Percentiles rank a stretch among this genome's conserved stretches.
Conservation (phyloP, 2,329 filamentous ascomycete genomes). For the Trichoderma arundinaceum region DNA sequence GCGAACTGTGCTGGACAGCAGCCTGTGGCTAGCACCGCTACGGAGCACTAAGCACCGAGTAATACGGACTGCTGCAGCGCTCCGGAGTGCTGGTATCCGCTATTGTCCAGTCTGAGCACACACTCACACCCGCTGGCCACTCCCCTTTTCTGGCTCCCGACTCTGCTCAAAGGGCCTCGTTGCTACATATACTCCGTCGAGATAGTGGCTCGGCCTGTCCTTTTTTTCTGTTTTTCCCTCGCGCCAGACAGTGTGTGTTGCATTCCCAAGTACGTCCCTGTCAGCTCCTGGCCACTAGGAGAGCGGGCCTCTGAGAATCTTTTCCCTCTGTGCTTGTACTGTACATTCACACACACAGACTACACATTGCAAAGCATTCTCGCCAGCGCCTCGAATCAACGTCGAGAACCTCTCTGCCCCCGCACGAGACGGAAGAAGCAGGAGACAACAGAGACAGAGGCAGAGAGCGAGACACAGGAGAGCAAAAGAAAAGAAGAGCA, state of each 20-base stretch:
- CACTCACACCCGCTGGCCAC: constrained; percentile 1
- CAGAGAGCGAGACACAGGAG: neutral
- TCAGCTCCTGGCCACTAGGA: neutral
- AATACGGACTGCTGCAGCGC: neutral
- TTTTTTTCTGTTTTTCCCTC: neutral
- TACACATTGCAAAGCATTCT: neutral
- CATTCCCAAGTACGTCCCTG: constrained; percentile 4
- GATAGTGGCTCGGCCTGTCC: neutral
- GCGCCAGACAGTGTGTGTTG: constrained; percentile 17
- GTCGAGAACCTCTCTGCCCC: neutral
- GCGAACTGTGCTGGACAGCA: constrained; percentile 11
- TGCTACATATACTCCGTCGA: constrained; percentile 23
- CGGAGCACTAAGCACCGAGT: neutral
- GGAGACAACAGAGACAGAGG: neutral
- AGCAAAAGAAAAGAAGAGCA: neutral
- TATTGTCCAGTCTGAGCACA: neutral
- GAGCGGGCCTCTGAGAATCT: constrained; percentile 24
- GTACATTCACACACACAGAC: neutral
- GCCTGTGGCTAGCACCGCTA: neutral
- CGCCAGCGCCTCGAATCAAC: constrained; percentile 10
- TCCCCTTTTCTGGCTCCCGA: constrained; percentile 11
- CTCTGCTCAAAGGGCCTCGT: neutral
- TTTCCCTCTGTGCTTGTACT: constrained; percentile 18
- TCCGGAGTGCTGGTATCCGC: neutral
- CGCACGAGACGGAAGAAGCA: neutral